A percentile compares a stretch with the other conserved stretches of the same genome.
Evolutionary conservation across 306 rosid genomes (phyloP).

Genomic region (Parietaria judaica): DNA sequence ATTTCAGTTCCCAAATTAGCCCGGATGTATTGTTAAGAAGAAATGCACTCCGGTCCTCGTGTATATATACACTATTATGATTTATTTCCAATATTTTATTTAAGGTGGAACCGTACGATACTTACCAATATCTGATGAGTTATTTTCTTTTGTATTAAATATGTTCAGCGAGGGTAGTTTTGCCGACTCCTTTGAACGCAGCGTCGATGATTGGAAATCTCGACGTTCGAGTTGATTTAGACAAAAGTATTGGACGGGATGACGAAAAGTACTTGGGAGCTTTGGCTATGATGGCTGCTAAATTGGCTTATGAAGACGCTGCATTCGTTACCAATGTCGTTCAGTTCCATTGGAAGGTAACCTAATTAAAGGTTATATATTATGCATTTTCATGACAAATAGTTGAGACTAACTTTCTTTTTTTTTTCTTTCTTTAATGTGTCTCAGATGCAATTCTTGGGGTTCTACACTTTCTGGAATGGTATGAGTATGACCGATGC

Average conservation of each 20-base stretch:
- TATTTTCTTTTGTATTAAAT: not conserved
- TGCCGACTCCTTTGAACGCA: not conserved
- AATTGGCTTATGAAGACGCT: not conserved
- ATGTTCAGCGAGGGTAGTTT: conserved; percentile 1
- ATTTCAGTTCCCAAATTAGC: too few relatives aligned
- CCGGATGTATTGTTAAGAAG: too few relatives aligned
- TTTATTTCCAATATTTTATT: too few relatives aligned
- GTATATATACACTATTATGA: too few relatives aligned
- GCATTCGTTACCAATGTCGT: not conserved
- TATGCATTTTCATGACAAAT: not conserved
- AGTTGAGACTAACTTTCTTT: not conserved
- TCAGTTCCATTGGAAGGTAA: conserved; percentile 4
- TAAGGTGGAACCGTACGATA: too few relatives aligned
- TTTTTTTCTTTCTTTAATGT: not conserved
- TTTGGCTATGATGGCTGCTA: conserved; percentile 5
- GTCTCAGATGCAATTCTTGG: conserved; percentile 10
- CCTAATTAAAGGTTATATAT: too few relatives aligned
- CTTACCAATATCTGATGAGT: too few relatives aligned
- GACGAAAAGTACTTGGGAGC: conserved; percentile 8
- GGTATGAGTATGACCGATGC: not conserved
- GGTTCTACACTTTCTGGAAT: conserved; percentile 7
- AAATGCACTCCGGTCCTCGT: too few relatives aligned
- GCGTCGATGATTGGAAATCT: conserved; percentile 7
- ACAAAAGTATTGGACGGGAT: not conserved
- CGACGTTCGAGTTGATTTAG: conserved; percentile 2